phyloP scores from a whole-genome alignment of 169 alveolate species.

The Sarcocystis neurona region DNA sequence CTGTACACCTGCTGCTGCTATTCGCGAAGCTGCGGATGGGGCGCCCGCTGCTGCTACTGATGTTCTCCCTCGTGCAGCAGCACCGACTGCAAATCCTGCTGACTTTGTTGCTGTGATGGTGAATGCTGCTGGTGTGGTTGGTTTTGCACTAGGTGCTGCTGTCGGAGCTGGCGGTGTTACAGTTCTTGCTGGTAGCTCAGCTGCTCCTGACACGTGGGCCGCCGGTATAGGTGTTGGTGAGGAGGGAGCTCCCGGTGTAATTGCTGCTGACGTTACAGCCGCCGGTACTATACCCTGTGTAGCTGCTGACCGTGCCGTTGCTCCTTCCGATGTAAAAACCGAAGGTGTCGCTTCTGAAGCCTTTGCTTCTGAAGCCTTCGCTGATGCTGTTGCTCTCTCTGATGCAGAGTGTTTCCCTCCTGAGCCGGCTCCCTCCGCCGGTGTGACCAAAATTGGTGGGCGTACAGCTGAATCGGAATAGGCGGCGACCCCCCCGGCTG shows the following conservation, averaged over 20 bases:
- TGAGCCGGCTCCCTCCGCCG: too few relatives aligned
- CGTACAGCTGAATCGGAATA: too few relatives aligned
- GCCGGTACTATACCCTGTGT: too few relatives aligned
- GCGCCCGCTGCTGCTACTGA: slow-evolving; percentile 43
- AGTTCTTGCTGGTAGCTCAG: slow-evolving; percentile 19
- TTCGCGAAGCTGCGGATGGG: background rate
- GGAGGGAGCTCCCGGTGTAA: slow-evolving; percentile 30
- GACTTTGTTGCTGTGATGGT: slow-evolving; percentile 1
- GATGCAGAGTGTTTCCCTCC: too few relatives aligned
- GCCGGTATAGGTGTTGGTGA: slow-evolving; percentile 36
- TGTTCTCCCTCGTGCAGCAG: slow-evolving; percentile 27
- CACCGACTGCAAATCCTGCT: background rate
- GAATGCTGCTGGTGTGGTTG: slow-evolving; percentile 32
- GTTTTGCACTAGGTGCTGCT: background rate
- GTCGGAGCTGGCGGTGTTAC: background rate
- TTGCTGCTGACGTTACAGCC: slow-evolving; percentile 52
- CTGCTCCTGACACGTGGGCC: background rate
- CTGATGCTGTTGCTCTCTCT: too few relatives aligned
- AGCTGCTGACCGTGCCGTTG: too few relatives aligned
- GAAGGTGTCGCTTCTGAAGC: too few relatives aligned
- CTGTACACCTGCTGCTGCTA: too few relatives aligned
- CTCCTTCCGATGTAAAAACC: too few relatives aligned
- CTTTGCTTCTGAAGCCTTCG: too few relatives aligned
- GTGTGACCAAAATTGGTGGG: too few relatives aligned
- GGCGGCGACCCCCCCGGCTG: too few relatives aligned